Percentiles rank a stretch among this genome's conserved stretches.
phyloP scores from a whole-genome alignment of 768 basidiomycete species.

The Russula abietina region DNA sequence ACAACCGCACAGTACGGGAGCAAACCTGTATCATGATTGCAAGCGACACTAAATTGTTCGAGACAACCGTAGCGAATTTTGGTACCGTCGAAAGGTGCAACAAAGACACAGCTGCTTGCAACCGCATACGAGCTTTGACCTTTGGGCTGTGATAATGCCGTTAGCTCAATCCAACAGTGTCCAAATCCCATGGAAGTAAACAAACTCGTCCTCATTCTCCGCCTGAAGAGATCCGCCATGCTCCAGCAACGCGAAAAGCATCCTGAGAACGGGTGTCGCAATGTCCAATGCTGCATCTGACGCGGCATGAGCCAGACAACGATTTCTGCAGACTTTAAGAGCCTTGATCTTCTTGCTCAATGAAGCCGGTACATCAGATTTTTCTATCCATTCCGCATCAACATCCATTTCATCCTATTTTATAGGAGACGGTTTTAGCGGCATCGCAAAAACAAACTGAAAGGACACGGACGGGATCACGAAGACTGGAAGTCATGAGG shows the following conservation, averaged over 20 bases:
- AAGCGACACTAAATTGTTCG: conserved; percentile 57
- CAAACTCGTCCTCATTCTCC: conserved; percentile 47
- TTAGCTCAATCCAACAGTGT: conserved; percentile 15
- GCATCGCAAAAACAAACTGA: not conserved
- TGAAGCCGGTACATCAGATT: conserved; percentile 50
- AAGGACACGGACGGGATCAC: conserved; percentile 39
- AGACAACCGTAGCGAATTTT: conserved; percentile 51
- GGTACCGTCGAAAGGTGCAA: conserved; percentile 66
- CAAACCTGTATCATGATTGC: conserved; percentile 73
- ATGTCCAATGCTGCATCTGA: conserved; percentile 57
- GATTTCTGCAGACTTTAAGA: conserved; percentile 77
- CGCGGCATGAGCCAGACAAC: conserved; percentile 62
- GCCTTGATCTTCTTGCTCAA: conserved; percentile 67
- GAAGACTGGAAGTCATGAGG: conserved; percentile 50
- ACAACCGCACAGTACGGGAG: not conserved
- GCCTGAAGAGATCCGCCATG: conserved; percentile 61
- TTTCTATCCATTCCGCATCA: conserved; percentile 73
- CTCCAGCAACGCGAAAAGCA: conserved; percentile 67
- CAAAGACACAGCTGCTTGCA: conserved; percentile 76
- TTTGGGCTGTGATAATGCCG: conserved; percentile 39
- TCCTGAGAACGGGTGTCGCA: conserved; percentile 67
- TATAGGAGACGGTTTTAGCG: conserved; percentile 11
- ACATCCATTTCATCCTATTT: conserved; percentile 50
- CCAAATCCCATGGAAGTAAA: not conserved
- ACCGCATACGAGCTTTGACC: conserved; percentile 69